Evolutionary conservation across 225 moss, liverwort and hornwort genomes (phyloP).

Genomic region (Rhytidiadelphus loreus): DNA sequence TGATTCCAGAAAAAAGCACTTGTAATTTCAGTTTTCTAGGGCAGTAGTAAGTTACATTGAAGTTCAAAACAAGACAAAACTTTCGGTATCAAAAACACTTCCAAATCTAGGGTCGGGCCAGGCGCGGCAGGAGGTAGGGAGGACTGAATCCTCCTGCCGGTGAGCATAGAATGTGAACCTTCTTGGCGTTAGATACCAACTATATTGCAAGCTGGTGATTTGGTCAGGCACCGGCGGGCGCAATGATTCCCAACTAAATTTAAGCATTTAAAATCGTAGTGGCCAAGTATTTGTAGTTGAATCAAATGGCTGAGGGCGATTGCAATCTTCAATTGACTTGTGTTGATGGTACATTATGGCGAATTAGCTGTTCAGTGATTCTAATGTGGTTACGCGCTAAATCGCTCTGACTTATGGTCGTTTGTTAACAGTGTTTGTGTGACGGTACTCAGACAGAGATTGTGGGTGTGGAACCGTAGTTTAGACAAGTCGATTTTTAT

Average conservation of each 20-base stretch:
- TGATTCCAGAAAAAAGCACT: neutral
- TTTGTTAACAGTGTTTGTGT: neutral
- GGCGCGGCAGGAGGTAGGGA: neutral
- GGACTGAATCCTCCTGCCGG: neutral
- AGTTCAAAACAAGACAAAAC: neutral
- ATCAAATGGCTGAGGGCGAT: neutral
- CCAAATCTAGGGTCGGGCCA: neutral
- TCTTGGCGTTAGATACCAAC: neutral
- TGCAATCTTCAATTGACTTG: too few relatives aligned
- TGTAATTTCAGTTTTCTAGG: neutral
- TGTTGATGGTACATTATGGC: neutral
- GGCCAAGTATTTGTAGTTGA: too few relatives aligned
- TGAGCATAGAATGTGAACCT: neutral
- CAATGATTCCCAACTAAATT: neutral
- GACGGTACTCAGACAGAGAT: neutral
- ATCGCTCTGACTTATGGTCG: too few relatives aligned
- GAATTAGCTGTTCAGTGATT: neutral
- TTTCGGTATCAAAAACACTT: neutral
- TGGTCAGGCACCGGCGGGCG: neutral
- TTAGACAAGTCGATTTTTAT: too few relatives aligned
- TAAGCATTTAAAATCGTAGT: neutral
- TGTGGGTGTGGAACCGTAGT: neutral
- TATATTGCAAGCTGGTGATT: neutral
- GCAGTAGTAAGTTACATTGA: neutral
- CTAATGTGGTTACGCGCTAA: too few relatives aligned